Conservation (phyloP, 1,139 yeast genomes). For the Pichia sp. region DNA sequence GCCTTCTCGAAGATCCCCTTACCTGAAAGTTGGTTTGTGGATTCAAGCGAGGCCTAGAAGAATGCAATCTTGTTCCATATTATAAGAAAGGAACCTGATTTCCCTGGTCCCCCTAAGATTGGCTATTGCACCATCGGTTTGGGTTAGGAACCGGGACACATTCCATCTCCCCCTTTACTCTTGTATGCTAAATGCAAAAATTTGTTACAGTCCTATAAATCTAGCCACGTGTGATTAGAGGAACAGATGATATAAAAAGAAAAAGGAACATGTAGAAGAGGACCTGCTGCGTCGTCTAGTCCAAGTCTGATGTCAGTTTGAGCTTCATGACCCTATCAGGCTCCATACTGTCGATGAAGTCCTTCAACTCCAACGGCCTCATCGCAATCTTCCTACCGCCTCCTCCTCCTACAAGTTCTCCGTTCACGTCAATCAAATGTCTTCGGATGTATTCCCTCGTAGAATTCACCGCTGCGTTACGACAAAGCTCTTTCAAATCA, state of each 20-base stretch:
- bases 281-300: conserved; percentile 11
- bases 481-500: conserved; percentile 82
- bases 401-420: conserved; percentile 36
- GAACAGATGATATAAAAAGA: not conserved
- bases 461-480: conserved; percentile 89
- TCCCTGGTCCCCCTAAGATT: conserved; percentile 11
- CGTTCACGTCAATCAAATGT: conserved; percentile 36
- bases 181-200: conserved; percentile 13
- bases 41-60: conserved; percentile 69
- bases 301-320: conserved; percentile 22
- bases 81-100: conserved; percentile 5
- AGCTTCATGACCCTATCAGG: conserved; percentile 34
- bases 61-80: conserved; percentile 9
- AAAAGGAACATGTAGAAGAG: not conserved
- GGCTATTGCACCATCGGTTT: not conserved
- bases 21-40: conserved; percentile 52
- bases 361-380: conserved; percentile 44
- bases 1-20: conserved; percentile 69
- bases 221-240: not conserved
- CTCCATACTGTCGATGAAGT: conserved; percentile 39
- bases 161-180: conserved; percentile 3
- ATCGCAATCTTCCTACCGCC: conserved; percentile 33
- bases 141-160: not conserved
- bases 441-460: conserved; percentile 76
- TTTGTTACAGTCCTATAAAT: not conserved